A percentile compares a stretch with the other conserved stretches of the same genome.
Evolutionary conservation across 148 eudicot species (phyloP).

Genomic region (Rheum nobile): DNA sequence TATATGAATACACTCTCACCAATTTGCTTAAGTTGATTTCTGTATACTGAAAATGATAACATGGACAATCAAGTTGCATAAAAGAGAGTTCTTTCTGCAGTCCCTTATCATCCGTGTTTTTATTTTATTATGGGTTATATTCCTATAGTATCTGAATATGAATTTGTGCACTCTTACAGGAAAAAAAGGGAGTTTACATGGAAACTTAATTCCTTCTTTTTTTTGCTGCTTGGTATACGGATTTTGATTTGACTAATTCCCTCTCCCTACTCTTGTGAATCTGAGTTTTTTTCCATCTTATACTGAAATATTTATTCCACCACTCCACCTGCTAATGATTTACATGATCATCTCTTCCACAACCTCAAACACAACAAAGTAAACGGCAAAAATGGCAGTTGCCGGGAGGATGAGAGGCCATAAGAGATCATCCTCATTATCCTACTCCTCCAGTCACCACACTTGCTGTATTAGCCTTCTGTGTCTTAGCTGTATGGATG

Average conservation of each 20-base stretch:
- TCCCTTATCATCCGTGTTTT: background rate
- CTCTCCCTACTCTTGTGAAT: slow-evolving; percentile 59
- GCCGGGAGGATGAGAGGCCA: slow-evolving; percentile 27
- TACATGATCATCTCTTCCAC: background rate
- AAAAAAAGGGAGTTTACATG: background rate
- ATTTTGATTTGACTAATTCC: slow-evolving; percentile 15
- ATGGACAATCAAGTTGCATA: too few relatives aligned
- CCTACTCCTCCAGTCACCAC: slow-evolving; percentile 37
- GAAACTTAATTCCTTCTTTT: background rate
- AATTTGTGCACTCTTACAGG: background rate
- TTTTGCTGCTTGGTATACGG: background rate
- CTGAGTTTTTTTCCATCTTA: slow-evolving; percentile 14
- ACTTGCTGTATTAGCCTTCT: slow-evolving; percentile 29
- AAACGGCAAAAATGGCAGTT: slow-evolving; percentile 17
- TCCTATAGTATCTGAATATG: background rate
- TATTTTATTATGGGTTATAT: background rate
- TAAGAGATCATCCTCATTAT: slow-evolving; percentile 36
- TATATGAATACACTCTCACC: too few relatives aligned
- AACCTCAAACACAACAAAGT: background rate
- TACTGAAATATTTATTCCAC: background rate
- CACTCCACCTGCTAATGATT: background rate
- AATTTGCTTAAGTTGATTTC: too few relatives aligned
- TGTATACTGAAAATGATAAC: too few relatives aligned
- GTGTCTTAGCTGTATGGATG: slow-evolving; percentile 40
- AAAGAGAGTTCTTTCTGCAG: background rate